Conservation (phyloP, 2,329 filamentous ascomycete species). For the Botrytis deweyae region DNA sequence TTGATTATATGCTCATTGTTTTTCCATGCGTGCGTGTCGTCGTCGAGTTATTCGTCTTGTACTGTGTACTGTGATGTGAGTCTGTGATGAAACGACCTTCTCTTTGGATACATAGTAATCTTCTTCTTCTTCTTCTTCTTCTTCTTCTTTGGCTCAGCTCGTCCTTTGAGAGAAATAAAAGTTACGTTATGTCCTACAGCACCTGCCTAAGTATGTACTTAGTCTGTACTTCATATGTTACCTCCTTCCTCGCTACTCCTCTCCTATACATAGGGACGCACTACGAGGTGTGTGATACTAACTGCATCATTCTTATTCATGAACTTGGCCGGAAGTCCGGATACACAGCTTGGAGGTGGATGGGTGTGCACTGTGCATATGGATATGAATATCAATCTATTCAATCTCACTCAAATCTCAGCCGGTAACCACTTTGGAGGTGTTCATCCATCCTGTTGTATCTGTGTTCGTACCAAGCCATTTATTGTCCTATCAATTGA, state of each 20-base stretch:
- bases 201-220: neutral
- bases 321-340: neutral
- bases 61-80: neutral
- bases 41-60: neutral
- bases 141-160: neutral
- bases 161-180: neutral
- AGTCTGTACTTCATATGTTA: neutral
- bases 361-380: neutral
- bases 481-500: neutral
- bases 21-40: neutral
- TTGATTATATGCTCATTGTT: neutral
- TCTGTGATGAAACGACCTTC: neutral
- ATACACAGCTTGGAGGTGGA: constrained; percentile 1
- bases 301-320: neutral
- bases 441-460: neutral
- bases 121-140: too few species aligned
- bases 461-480: neutral
- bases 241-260: neutral
- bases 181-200: neutral
- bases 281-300: neutral
- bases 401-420: constrained; percentile 11
- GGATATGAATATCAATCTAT: neutral
- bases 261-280: neutral
- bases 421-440: neutral
- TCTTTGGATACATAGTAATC: neutral